Conservation (phyloP, 163 green algal species). For the Scenedesmus sp. region DNA sequence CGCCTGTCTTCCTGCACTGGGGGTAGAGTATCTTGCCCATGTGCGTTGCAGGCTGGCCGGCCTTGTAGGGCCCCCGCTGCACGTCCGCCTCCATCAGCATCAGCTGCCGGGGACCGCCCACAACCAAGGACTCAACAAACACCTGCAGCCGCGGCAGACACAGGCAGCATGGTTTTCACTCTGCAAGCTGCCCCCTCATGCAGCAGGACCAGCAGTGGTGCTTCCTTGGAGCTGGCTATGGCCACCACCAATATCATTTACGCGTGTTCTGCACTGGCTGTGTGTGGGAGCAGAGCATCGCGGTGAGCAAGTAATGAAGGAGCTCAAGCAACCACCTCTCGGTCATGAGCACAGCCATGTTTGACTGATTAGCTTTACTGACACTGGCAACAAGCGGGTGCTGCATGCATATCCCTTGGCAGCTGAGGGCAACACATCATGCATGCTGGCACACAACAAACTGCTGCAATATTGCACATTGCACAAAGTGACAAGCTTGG, state of each 20-base stretch:
- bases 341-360: no score
- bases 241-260: slow-evolving; percentile 68
- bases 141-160: slow-evolving; percentile 43
- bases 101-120: slow-evolving; percentile 64
- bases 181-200: neutral
- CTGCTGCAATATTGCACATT: no score
- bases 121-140: slow-evolving; percentile 73
- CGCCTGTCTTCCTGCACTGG: slow-evolving; percentile 54
- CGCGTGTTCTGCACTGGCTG: no score
- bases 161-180: neutral
- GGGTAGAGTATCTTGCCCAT: slow-evolving; percentile 69
- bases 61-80: slow-evolving; percentile 60
- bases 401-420: no score
- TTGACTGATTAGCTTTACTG: no score
- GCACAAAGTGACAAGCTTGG: no score
- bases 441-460: no score
- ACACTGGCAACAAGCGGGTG: neutral
- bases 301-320: no score
- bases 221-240: slow-evolving; percentile 58
- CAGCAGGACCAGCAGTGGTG: neutral
- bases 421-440: neutral
- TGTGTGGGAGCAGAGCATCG: no score
- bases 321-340: no score
- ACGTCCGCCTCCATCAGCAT: slow-evolving; percentile 63
- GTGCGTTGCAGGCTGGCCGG: slow-evolving; percentile 61